phyloP scores from a whole-genome alignment of 2,329 filamentous ascomycete species.

The Aspergillus japonicus region DNA sequence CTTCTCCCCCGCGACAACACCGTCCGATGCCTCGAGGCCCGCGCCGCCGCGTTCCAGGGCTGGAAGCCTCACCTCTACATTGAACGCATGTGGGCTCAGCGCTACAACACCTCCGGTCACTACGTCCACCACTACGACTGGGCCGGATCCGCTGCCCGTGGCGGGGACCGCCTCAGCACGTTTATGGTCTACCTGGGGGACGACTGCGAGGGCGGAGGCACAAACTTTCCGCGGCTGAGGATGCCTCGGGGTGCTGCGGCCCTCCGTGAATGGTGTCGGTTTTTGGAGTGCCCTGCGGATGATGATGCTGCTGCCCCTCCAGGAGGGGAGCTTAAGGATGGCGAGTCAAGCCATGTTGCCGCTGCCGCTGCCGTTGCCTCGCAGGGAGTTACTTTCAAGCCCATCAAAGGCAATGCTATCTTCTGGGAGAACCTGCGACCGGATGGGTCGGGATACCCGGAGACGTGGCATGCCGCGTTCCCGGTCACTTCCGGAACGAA shows the following conservation, averaged over 20 bases:
- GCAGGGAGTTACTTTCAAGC: constrained; percentile 57
- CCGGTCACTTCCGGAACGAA: constrained; percentile 57
- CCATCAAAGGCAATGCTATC: constrained; percentile 58
- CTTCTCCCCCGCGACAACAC: constrained; percentile 48
- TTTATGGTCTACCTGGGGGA: constrained; percentile 63
- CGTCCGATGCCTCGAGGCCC: constrained; percentile 59
- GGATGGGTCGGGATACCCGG: constrained; percentile 57
- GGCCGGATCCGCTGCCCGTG: constrained; percentile 42
- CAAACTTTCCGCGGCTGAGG: constrained; percentile 57
- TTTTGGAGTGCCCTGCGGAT: constrained; percentile 51
- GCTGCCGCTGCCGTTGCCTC: not conserved
- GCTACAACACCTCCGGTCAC: constrained; percentile 58
- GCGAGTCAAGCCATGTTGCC: no score
- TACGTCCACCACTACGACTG: constrained; percentile 63
- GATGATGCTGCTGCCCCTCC: no score
- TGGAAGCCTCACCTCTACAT: constrained; percentile 59
- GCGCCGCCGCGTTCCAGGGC: constrained; percentile 60
- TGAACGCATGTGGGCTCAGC: constrained; percentile 61
- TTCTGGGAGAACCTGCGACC: constrained; percentile 61
- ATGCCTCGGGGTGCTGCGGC: constrained; percentile 38
- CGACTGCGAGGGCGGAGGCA: constrained; percentile 58
- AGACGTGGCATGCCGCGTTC: constrained; percentile 62
- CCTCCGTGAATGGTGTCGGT: constrained; percentile 53
- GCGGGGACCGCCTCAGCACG: constrained; percentile 51
- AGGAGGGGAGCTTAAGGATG: no score